Conservation (phyloP, 192 early-diverging fungal species). For the Linnemannia exigua region DNA sequence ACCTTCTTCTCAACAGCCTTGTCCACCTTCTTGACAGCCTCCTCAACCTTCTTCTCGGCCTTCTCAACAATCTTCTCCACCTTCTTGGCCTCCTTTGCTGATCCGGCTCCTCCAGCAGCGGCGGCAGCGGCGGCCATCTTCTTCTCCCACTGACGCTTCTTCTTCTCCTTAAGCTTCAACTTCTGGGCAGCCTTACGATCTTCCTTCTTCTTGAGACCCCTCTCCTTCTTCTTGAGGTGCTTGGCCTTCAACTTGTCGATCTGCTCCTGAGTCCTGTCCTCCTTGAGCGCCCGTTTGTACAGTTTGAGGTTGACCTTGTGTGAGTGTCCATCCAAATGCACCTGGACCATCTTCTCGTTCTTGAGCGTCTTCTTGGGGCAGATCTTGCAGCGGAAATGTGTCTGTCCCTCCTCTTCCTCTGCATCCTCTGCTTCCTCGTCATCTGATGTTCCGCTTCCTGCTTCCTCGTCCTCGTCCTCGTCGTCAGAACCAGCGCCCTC, state of each 20-base stretch:
- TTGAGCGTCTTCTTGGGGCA: conserved; percentile 52
- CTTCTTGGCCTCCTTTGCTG: conserved; percentile 8
- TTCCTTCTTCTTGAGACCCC: conserved; percentile 42
- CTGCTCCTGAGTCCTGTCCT: conserved; percentile 41
- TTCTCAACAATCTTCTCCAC: conserved; percentile 29
- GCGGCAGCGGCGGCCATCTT: conserved; percentile 42
- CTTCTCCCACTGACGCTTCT: conserved; percentile 52
- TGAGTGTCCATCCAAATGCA: conserved; percentile 42
- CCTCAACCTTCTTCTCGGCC: conserved; percentile 26
- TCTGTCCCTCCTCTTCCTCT: conserved; percentile 33
- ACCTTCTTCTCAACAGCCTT: conserved; percentile 25
- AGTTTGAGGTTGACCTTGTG: conserved; percentile 44
- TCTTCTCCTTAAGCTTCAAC: conserved; percentile 55
- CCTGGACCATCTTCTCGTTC: conserved; percentile 49
- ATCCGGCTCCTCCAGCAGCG: not conserved
- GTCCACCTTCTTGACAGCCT: conserved; percentile 18
- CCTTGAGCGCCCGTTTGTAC: conserved; percentile 50
- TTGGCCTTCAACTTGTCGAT: conserved; percentile 41
- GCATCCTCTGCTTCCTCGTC: conserved; percentile 18
- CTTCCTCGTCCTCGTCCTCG: conserved; percentile 7
- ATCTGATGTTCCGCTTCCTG: conserved; percentile 15
- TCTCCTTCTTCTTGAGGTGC: conserved; percentile 51
- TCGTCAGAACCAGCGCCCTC: not conserved
- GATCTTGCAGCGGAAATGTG: conserved; percentile 57
- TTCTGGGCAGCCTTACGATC: conserved; percentile 37